A percentile compares a stretch with the other conserved stretches of the same genome.
phyloP scores from a whole-genome alignment of 2,329 filamentous ascomycete species.

The Calonectria crousiana region DNA sequence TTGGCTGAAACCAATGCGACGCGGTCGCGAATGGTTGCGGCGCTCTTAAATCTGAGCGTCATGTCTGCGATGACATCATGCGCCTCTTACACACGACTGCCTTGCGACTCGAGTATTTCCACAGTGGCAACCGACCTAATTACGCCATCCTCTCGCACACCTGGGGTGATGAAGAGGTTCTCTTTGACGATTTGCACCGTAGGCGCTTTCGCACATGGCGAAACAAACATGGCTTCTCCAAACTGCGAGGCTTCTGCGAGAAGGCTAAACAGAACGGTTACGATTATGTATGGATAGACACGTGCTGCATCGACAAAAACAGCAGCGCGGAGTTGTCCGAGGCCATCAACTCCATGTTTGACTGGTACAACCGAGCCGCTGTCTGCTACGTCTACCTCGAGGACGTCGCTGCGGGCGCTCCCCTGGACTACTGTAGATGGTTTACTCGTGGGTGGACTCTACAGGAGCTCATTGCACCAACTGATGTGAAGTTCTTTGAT shows the following conservation, averaged over 20 bases:
- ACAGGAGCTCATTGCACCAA: slow-evolving; percentile 72
- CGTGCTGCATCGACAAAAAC: slow-evolving; percentile 25
- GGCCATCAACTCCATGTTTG: slow-evolving; percentile 26
- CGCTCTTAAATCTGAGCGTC: background rate
- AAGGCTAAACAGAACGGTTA: slow-evolving; percentile 6
- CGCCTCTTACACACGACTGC: slow-evolving; percentile 19
- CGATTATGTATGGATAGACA: slow-evolving; percentile 19
- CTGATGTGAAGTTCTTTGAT: slow-evolving; percentile 45
- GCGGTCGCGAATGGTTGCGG: background rate
- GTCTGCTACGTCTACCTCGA: slow-evolving; percentile 23
- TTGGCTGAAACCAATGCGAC: background rate
- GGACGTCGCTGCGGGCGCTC: background rate
- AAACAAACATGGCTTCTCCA: slow-evolving; percentile 13
- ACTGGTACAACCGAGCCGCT: slow-evolving; percentile 12
- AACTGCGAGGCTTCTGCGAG: slow-evolving; percentile 10
- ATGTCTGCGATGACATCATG: slow-evolving; percentile 6
- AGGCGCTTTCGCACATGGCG: slow-evolving; percentile 8
- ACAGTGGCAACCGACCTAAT: background rate
- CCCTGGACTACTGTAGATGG: slow-evolving; percentile 37
- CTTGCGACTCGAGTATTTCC: slow-evolving; percentile 10
- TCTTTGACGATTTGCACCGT: slow-evolving; percentile 39
- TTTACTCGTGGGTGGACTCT: slow-evolving; percentile 66
- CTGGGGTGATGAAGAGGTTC: slow-evolving; percentile 48
- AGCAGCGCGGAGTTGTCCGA: slow-evolving; percentile 18
- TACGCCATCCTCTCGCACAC: slow-evolving; percentile 54